phyloP scores from a whole-genome alignment of 2,329 filamentous ascomycete genomes.

The Coniochaeta sp. region DNA sequence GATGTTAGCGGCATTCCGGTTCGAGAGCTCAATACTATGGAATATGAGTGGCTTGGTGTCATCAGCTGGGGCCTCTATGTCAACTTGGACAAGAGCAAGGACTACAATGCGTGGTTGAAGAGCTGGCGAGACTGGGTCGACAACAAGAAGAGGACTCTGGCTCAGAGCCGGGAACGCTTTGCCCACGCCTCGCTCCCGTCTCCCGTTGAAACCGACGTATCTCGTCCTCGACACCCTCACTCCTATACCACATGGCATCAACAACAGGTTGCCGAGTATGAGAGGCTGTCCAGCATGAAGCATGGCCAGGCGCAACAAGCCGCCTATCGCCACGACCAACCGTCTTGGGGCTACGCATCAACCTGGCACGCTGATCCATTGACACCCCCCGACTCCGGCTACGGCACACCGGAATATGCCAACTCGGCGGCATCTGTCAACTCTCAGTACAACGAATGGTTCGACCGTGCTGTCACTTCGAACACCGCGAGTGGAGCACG shows the following conservation, averaged over 20 bases:
- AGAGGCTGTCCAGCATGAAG: conserved; percentile 36
- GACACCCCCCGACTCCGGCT: conserved; percentile 55
- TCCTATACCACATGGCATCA: conserved; percentile 40
- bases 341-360: conserved; percentile 34
- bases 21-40: conserved; percentile 73
- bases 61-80: conserved; percentile 84
- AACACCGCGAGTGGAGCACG: conserved; percentile 21
- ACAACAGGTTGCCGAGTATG: conserved; percentile 49
- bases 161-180: conserved; percentile 39
- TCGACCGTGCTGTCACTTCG: conserved; percentile 30
- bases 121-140: conserved; percentile 54
- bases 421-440: conserved; percentile 49
- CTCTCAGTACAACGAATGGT: conserved; percentile 52
- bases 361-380: conserved; percentile 31
- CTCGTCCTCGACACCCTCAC: conserved; percentile 24
- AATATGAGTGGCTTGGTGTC: conserved; percentile 78
- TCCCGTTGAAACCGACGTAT: conserved; percentile 36
- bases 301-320: conserved; percentile 19
- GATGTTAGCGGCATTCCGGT: conserved; percentile 89
- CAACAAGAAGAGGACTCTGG: conserved; percentile 46
- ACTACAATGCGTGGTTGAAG: conserved; percentile 55
- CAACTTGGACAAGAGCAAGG: conserved; percentile 71
- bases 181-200: conserved; percentile 37
- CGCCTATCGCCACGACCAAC: conserved; percentile 37
- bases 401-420: conserved; percentile 52